phyloP scores from a whole-genome alignment of 441 rosid species.

The Populus hybrid region DNA sequence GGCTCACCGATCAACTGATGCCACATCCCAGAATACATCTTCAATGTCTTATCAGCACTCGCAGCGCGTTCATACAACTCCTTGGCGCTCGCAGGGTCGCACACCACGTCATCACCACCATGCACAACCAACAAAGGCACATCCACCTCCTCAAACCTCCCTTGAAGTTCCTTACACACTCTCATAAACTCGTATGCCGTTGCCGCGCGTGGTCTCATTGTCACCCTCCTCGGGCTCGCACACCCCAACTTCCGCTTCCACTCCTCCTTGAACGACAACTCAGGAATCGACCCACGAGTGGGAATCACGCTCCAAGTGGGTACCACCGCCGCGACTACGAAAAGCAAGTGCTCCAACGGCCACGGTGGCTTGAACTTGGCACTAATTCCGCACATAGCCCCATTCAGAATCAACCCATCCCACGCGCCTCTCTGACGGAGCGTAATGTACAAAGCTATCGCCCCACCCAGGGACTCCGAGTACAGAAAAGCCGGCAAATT shows the following conservation, averaged over 20 bases:
- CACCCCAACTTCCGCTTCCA: constrained; percentile 77
- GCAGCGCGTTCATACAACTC: constrained; percentile 67
- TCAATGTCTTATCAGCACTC: constrained; percentile 70
- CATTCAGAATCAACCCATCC: constrained; percentile 77
- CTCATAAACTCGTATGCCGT: constrained; percentile 76
- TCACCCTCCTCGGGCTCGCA: constrained; percentile 59
- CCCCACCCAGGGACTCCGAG: constrained; percentile 83
- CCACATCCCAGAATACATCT: constrained; percentile 73
- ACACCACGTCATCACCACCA: constrained; percentile 72
- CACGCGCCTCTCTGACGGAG: constrained; percentile 64
- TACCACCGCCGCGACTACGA: constrained; percentile 51
- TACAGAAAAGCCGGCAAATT: constrained; percentile 68
- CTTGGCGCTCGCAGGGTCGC: constrained; percentile 70
- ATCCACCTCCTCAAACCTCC: constrained; percentile 75
- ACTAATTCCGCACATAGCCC: constrained; percentile 96
- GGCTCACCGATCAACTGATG: constrained; percentile 86
- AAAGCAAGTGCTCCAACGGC: constrained; percentile 85
- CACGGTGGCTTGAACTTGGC: constrained; percentile 84
- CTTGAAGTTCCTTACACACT: constrained; percentile 71
- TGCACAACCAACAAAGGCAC: constrained; percentile 74
- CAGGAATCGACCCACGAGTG: constrained; percentile 74
- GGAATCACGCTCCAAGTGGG: constrained; percentile 91
- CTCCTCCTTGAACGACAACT: constrained; percentile 66
- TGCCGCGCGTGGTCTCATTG: constrained; percentile 76
- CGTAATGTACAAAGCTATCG: constrained; percentile 67